phyloP scores from a whole-genome alignment of 306 rosid species.

The Quercus alba region DNA sequence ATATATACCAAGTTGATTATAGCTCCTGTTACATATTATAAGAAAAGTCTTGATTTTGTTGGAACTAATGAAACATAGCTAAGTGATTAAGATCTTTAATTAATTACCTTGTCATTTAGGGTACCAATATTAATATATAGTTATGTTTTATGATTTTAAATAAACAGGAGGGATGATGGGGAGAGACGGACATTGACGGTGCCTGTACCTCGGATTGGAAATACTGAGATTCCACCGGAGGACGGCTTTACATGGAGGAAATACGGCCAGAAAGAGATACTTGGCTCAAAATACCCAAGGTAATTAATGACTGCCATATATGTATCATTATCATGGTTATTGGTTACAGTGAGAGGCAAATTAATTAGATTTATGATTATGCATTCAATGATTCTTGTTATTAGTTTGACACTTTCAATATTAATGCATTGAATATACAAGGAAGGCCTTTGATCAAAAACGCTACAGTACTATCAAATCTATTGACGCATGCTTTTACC shows the following conservation, averaged over 20 bases:
- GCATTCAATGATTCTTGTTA: too few relatives aligned
- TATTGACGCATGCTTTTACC: not conserved
- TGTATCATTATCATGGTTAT: too few relatives aligned
- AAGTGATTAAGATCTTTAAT: too few relatives aligned
- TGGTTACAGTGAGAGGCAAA: not conserved
- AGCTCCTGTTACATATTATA: too few relatives aligned
- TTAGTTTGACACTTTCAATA: too few relatives aligned
- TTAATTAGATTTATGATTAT: not conserved
- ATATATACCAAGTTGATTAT: too few relatives aligned
- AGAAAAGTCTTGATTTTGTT: too few relatives aligned
- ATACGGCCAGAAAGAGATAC: constrained; percentile 83
- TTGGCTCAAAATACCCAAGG: constrained; percentile 65
- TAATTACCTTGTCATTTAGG: too few relatives aligned
- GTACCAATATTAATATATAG: not conserved
- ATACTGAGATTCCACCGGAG: constrained; percentile 67
- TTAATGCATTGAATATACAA: too few relatives aligned
- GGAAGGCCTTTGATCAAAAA: not conserved
- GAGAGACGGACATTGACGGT: constrained; percentile 32
- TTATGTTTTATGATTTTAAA: not conserved
- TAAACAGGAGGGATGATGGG: constrained; percentile 38
- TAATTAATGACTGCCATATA: constrained; percentile 21
- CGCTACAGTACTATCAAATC: not conserved
- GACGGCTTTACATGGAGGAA: constrained; percentile 79
- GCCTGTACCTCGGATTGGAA: constrained; percentile 62
- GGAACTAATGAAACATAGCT: too few relatives aligned